Evolutionary conservation across 2,329 filamentous ascomycete genomes (phyloP).

Genomic region (Beauveria rudraprayagi): DNA sequence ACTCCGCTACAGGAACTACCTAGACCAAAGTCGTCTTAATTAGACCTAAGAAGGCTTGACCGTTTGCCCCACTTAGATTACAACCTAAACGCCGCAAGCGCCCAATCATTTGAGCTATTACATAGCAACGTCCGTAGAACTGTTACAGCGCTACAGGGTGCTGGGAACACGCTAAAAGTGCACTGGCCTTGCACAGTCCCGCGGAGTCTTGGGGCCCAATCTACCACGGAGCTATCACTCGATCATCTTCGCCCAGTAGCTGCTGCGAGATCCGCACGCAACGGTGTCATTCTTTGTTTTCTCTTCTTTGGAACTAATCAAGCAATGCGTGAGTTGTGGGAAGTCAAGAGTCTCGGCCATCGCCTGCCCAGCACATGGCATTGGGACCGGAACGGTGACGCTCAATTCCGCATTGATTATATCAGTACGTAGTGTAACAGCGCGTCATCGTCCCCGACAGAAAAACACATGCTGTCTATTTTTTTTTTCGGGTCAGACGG

Average conservation of each 20-base stretch:
- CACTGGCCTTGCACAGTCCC: not conserved
- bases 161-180: not conserved
- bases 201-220: not conserved
- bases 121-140: not conserved
- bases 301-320: not conserved
- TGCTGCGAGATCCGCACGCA: slow-evolving; percentile 6
- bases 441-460: not conserved
- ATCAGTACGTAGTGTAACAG: not conserved
- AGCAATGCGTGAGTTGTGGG: not conserved
- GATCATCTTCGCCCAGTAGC: not conserved
- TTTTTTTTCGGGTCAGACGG: not conserved
- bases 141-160: not conserved
- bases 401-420: not conserved
- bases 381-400: not conserved
- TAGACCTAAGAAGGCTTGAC: not conserved
- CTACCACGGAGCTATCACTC: not conserved
- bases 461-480: not conserved
- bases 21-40: not conserved
- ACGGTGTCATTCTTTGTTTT: not conserved
- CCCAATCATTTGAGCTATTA: not conserved
- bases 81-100: slow-evolving; percentile 10
- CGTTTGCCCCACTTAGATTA: not conserved
- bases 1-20: slow-evolving; percentile 22
- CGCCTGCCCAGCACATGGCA: not conserved
- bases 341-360: not conserved